phyloP scores from a whole-genome alignment of 352 stramenopile species.

The Ophiocytium majus region DNA sequence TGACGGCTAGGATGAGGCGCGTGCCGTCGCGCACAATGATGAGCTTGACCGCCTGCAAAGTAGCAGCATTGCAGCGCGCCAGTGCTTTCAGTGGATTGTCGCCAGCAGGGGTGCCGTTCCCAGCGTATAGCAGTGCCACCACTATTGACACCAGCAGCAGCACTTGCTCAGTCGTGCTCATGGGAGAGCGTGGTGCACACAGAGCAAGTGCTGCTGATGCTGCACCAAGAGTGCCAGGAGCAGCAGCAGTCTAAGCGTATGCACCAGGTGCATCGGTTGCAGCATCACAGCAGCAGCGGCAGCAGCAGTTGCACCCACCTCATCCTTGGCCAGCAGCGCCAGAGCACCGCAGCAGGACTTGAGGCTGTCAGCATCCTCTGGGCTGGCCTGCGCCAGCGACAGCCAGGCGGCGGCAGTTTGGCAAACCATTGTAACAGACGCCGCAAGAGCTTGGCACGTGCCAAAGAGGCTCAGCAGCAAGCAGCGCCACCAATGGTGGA shows the following conservation, averaged over 20 bases:
- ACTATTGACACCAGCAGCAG: no score
- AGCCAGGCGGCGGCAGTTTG: no score
- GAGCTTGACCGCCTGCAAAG: conserved; percentile 59
- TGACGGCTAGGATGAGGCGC: conserved; percentile 60
- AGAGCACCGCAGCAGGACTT: conserved; percentile 65
- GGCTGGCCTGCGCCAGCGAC: conserved; percentile 46
- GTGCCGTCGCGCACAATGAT: conserved; percentile 63
- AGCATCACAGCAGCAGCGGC: neutral
- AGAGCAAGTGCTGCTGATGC: neutral
- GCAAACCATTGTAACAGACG: no score
- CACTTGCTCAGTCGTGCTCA: neutral
- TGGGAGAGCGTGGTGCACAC: neutral
- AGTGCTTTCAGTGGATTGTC: no score
- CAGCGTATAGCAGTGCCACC: no score
- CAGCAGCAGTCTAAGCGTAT: no score
- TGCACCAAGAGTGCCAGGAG: no score
- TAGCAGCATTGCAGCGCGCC: neutral
- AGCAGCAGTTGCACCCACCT: conserved; percentile 44
- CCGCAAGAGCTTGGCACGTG: no score
- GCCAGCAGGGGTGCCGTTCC: no score
- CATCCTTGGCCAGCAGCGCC: conserved; percentile 62
- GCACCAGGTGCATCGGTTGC: neutral
- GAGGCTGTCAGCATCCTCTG: conserved; percentile 46
- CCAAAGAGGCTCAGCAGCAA: no score
- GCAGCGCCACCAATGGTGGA: no score